Evolutionary conservation across 257 asterid genomes (phyloP), one percentile per base, ranked within the genome.

Genomic region (Petunia secreta): DNA sequence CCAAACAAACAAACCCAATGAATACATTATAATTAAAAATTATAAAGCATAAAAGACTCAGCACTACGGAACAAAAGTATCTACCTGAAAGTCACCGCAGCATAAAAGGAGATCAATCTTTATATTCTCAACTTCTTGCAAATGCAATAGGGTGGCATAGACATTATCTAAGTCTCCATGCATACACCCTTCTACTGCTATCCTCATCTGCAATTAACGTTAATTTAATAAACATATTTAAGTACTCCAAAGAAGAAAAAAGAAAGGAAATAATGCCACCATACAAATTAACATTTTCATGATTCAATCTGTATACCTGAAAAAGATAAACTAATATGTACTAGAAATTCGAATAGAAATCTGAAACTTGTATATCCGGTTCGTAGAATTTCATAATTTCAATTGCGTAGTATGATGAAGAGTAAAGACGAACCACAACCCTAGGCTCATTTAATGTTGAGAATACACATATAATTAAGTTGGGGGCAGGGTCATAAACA

Each of bases 121-220:
- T 79, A 81, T 83, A 36, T 87, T 89, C 82, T 95, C 97, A 7
- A 87, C 91, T 82, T 93, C 89, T 86, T 95, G 97, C 83, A 93
- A 82, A 86, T 90, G 92, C 63, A 92, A 82, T 48, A 95, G 88
- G 48, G 97, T 91, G 58, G 91, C 90, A 84, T 92, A 95, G 7
- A 95, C 98, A 81, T 89, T 90, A 79, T 95, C 99, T 88, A 95
- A 82, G 64, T 95, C 99, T 79, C 99, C 99, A 71, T 93, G 99
- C 97, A 93, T 93, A 85, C 99, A 95, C 7, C 99, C 99, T 88
- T 95, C 98, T 25, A 95, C 93, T 39, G 99, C 99, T 82, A 95
- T 95, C 88, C 82, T 92, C 99, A 95, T 95, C 89, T 90, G 81
- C 34, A 88, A 69, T 50, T 34, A 6, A 11, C 34, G 25, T 62